A percentile compares a stretch with the other conserved stretches of the same genome.
These are phyloP conservation scores for Ceratocystis harringtonii DNA, from an alignment of 2,329 filamentous ascomycete species.

Conservation along the genomic window DNA sequence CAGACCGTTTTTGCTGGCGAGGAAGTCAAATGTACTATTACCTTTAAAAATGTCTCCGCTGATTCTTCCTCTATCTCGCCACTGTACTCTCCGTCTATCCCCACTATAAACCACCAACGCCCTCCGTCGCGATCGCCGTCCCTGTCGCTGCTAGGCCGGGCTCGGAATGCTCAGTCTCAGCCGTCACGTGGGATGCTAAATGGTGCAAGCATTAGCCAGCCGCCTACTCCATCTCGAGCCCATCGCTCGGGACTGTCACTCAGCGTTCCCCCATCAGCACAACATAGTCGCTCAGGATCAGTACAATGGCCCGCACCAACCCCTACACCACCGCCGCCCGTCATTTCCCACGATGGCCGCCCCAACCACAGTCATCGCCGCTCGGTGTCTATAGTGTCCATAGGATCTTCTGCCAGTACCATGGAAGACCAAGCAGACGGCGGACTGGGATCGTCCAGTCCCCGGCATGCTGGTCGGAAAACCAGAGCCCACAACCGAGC, in stretches of 20 bases:
- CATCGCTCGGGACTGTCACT: conserved; percentile 56
- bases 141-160: conserved; percentile 29
- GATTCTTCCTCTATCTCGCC: conserved; percentile 20
- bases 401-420: conserved; percentile 41
- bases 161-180: conserved; percentile 30
- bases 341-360: conserved; percentile 21
- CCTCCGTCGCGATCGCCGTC: conserved; percentile 27
- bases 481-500: conserved; percentile 55
- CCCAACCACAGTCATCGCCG: conserved; percentile 39
- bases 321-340: conserved; percentile 20
- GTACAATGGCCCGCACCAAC: conserved; percentile 32
- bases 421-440: conserved; percentile 31
- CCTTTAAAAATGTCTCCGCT: conserved; percentile 71
- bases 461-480: conserved; percentile 10
- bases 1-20: conserved; percentile 93
- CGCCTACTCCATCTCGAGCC: conserved; percentile 30
- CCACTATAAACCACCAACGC: conserved; percentile 22
- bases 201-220: conserved; percentile 24
- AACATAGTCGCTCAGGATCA: conserved; percentile 33
- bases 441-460: conserved; percentile 8
- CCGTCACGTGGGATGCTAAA: conserved; percentile 27
- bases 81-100: not conserved
- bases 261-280: conserved; percentile 33
- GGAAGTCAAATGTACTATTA: conserved; percentile 88
- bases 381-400: conserved; percentile 69